Evolutionary conservation across 1,284 basidiomycete species (phyloP).

Genomic region (Pseudozyma pruni): DNA sequence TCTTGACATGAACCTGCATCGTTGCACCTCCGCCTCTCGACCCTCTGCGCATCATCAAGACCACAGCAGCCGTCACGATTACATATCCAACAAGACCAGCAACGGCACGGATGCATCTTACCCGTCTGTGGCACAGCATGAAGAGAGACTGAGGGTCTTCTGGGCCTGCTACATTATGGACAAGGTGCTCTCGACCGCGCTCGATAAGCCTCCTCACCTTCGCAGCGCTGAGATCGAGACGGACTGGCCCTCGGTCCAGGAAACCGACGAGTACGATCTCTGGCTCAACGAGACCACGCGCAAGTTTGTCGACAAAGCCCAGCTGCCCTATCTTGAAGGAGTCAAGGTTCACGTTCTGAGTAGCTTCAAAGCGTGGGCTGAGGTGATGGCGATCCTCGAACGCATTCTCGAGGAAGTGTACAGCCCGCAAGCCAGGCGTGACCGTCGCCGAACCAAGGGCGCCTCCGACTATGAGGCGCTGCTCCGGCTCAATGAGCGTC

Average conservation of each 20-base stretch:
- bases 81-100: neutral
- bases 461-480: conserved; percentile 36
- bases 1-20: conserved; percentile 51
- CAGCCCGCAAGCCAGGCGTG: conserved; percentile 44
- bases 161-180: conserved; percentile 55
- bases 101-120: conserved; percentile 1
- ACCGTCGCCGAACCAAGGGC: conserved; percentile 30
- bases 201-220: conserved; percentile 48
- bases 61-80: neutral
- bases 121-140: conserved; percentile 10
- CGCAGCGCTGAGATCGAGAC: conserved; percentile 44
- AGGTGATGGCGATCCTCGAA: conserved; percentile 53
- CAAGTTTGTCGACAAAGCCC: conserved; percentile 33
- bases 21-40: conserved; percentile 7
- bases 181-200: conserved; percentile 52
- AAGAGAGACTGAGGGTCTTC: conserved; percentile 42
- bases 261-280: conserved; percentile 50
- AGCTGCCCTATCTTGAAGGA: conserved; percentile 29
- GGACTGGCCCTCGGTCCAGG: conserved; percentile 40
- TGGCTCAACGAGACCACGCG: conserved; percentile 46
- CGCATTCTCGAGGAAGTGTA: conserved; percentile 49
- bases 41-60: neutral
- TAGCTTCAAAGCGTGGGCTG: conserved; percentile 47
- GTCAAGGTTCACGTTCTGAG: conserved; percentile 49
- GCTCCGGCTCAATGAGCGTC: conserved; percentile 19